Percentiles rank a stretch among this genome's conserved stretches.
phyloP scores from a whole-genome alignment of 2,329 filamentous ascomycete genomes.

The Bipolaris oryzae region DNA sequence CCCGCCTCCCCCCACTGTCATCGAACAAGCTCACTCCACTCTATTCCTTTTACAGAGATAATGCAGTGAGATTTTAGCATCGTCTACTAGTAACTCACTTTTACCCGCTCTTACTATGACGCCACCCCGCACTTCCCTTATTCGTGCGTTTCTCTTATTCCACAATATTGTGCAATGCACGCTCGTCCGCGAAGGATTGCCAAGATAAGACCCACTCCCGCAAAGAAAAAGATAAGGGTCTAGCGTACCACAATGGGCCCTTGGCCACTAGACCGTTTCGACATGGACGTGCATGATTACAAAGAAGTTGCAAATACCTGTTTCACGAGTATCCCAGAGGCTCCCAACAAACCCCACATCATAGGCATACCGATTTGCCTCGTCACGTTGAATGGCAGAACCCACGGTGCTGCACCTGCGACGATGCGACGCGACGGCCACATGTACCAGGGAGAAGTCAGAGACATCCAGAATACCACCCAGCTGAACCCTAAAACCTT shows the following conservation, averaged over 20 bases:
- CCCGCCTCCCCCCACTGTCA: background rate
- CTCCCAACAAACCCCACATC: background rate
- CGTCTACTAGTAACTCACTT: background rate
- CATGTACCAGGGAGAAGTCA: background rate
- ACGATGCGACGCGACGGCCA: background rate
- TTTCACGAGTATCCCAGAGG: background rate
- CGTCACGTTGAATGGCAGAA: background rate
- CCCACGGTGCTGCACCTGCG: background rate
- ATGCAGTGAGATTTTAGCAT: background rate
- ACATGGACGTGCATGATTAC: background rate
- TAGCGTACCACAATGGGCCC: background rate
- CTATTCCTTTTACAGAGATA: background rate
- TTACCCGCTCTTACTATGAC: background rate
- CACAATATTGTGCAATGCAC: background rate
- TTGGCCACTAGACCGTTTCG: background rate
- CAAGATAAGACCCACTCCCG: background rate
- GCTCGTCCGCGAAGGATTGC: background rate
- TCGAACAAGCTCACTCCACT: background rate
- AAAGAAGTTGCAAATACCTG: background rate
- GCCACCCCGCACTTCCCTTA: background rate
- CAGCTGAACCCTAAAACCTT: background rate
- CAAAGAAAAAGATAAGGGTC: background rate
- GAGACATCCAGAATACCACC: background rate
- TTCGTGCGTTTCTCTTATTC: background rate
- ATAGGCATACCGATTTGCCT: background rate